phyloP scores from a whole-genome alignment of 2,329 filamentous ascomycete species.

The Phialophora chinensis region DNA sequence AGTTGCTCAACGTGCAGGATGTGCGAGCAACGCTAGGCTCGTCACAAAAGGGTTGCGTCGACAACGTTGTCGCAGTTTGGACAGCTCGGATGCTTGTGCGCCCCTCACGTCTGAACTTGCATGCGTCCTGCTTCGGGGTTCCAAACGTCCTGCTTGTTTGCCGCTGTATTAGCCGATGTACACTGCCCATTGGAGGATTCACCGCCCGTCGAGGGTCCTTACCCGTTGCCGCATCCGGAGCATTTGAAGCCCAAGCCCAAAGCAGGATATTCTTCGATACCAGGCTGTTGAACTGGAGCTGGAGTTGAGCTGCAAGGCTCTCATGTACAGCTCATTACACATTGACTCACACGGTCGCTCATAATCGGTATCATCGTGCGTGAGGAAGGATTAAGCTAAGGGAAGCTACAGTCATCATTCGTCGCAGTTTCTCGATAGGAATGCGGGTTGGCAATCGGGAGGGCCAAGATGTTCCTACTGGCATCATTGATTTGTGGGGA shows the following conservation, averaged over 20 bases:
- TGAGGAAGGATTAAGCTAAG: neutral
- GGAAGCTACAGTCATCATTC: constrained; percentile 4
- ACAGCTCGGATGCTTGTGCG: neutral
- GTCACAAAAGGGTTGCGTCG: too few relatives aligned
- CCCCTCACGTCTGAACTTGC: neutral
- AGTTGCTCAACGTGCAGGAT: neutral
- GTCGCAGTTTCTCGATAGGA: neutral
- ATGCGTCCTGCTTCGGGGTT: neutral
- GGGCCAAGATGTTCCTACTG: neutral
- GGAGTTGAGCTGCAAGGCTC: constrained; percentile 3
- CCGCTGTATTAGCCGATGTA: neutral
- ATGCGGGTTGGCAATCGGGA: neutral
- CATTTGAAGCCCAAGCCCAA: neutral
- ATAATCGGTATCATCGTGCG: neutral
- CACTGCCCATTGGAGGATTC: neutral
- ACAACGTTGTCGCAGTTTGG: too few relatives aligned
- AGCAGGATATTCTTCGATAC: neutral
- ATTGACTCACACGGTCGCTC: neutral
- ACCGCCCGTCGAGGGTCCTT: neutral
- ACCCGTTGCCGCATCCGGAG: neutral
- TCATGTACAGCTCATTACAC: neutral
- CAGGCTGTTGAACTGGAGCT: neutral
- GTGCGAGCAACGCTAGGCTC: neutral
- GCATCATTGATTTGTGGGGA: neutral
- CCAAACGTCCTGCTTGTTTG: neutral